Conservation (phyloP, 202 grass and related monocot species). For the Dendrocalamus latiflorus region DNA sequence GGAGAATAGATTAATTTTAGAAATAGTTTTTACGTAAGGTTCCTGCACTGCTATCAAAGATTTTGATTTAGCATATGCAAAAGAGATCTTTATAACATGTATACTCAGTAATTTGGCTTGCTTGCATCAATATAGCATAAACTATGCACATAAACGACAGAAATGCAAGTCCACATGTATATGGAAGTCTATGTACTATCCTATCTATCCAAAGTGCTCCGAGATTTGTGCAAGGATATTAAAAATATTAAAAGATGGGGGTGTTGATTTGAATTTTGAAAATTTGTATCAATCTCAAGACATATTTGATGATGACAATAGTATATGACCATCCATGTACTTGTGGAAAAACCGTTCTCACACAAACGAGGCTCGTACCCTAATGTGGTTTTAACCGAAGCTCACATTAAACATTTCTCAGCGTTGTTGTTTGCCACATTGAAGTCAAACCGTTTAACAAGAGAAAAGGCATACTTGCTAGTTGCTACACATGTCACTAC, state of each 20-base stretch:
- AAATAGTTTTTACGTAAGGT: neutral
- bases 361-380: neutral
- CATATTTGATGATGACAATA: no score
- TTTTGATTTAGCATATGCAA: no score
- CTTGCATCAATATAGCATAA: neutral
- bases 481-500: neutral
- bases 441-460: neutral
- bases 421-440: neutral
- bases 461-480: neutral
- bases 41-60: neutral
- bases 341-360: neutral
- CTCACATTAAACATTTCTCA: neutral
- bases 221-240: no score
- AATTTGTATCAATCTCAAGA: no score
- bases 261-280: no score
- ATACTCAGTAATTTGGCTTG: no score
- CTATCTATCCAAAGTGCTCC: no score
- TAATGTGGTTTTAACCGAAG: neutral
- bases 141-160: neutral
- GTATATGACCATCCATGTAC: no score
- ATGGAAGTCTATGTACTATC: no score
- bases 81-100: no score
- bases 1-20: neutral
- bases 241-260: no score
- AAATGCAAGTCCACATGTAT: no score